Base-by-base conservation (phyloP, 129 eudicot species). In the Kitagawia praeruptora region DNA sequence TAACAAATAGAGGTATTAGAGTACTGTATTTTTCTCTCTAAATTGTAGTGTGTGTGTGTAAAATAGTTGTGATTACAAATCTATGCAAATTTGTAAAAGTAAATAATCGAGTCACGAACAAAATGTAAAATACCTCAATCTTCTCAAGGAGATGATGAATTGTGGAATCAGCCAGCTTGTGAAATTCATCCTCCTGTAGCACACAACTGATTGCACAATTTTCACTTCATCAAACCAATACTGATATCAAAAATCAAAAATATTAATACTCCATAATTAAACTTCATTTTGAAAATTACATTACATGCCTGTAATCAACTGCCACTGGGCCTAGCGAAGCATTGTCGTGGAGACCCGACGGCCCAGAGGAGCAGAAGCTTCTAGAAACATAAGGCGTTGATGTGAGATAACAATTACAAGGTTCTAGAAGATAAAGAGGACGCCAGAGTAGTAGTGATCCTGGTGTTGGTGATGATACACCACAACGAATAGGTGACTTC, bases 141-240 rank as follows among this genome's bases (percentile, higher is more conserved):
- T 87, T 96, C 93, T 96, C 99, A 45, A 92, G 87, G 80, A 96
- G 85, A 67, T 89, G 83, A 79, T 96, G 93, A 81, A 92, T 92
- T 39, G 99, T 92, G 58, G 96, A 87, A 87, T 96, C 92, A 16
- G 99, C 99, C 85, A 96, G 85, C 70, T 80, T 84, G 64, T 96
- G 97, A 85, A 89, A 96, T 83, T 96, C 96, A 75, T 92, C 97
- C 88, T 92, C 98, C 34, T 31, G 34, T 31, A 31, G 34, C 34
- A 31, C 31, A 73, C 88, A 87, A 84, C 98, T 92, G 90, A 44
- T 27, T 0, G 27, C 46, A 28, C 5, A 31, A 19, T 38, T 70
- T 19, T 31, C 28, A 70, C 31, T 34, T 38, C 0, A 66, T 28
- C 44, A 70, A 70, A 39, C 2, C 39, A 16, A 9, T 13, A 61